A percentile compares a stretch with the other conserved stretches of the same genome.
phyloP scores from a whole-genome alignment of 805 yeast genomes.

The Lachancea quebecensis region DNA sequence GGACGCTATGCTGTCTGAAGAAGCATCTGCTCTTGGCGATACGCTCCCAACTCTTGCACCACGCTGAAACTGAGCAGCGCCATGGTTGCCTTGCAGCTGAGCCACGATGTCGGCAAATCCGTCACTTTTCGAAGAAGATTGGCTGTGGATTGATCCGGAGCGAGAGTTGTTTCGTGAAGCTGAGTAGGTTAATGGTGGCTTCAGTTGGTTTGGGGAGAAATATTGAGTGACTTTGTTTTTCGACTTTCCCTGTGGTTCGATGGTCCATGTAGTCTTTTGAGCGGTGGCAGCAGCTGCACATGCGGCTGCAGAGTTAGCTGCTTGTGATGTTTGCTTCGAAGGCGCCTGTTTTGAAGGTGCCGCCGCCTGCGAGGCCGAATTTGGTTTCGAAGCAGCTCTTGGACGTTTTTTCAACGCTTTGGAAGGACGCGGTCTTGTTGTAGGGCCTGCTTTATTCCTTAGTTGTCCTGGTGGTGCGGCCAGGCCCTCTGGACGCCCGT shows the following conservation, averaged over 20 bases:
- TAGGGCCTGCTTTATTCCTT: neutral
- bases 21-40: constrained; percentile 1
- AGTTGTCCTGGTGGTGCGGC: neutral
- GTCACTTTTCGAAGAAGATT: neutral
- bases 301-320: neutral
- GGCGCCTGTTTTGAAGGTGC: neutral
- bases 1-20: constrained; percentile 1
- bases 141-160: constrained; percentile 1
- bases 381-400: no score
- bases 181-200: neutral
- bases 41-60: constrained; percentile 1
- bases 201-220: neutral
- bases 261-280: constrained; percentile 1
- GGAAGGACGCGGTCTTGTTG: neutral
- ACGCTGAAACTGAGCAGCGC: neutral
- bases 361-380: no score
- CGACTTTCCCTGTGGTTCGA: constrained; percentile 2
- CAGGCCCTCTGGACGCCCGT: no score
- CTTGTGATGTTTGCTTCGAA: neutral
- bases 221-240: neutral
- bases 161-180: neutral
- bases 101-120: constrained; percentile 4
- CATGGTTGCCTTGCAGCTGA: constrained; percentile 3
- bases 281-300: constrained; percentile 4
- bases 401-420: neutral